Evolutionary conservation across 1,284 basidiomycete species (phyloP), one percentile per base, ranked within the genome.

Genomic region (Salmacisia buchloeana): DNA sequence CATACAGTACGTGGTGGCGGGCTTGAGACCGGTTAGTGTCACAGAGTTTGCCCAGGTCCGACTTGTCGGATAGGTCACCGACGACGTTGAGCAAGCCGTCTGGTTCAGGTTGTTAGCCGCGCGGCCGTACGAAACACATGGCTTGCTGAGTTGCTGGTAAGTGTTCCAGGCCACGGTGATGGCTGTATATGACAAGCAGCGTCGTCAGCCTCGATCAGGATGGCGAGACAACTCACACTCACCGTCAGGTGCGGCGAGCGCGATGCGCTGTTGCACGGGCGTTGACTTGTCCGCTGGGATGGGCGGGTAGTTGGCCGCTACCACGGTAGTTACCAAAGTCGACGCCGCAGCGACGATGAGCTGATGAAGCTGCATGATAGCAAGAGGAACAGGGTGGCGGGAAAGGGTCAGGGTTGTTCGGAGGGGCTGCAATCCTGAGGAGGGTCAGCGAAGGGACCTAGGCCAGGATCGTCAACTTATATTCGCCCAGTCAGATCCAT

Each of bases 161-260:
- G 71, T 73, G 62, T 73, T 73, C 71, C 71, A 73, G 15, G 64
- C 69, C 34, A 73, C 66, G 3, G 71, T 66, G 36, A 73, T 63
- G 29, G 71, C 65, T 61, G 43, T 6, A 35, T 23, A 23, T 10
- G 36, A 21, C 23, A 36, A 59, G 25, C 31, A 27, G 60, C 10
- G 15, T 33, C 1, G 15, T 38, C 49, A 18, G 9, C 39, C 5
- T 18, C 21, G 21, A 6, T 7, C 43, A 54, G 6, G 23, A 10
- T 35, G 1, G 34, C 29, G 15, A 4, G 13, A 2, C n/a, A 1
- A 6, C 31, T 6, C 43, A 3, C 25, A 54, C 61, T 62, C 54
- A 62, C 61, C 58, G 9, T 68, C 62, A 54, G 64, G 64, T 12
- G 59, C 27, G 4, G 63, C 34, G 62, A 68, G 64, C 15, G 69